These are phyloP conservation scores for Parascedosporium putredinis DNA, from an alignment of 2,329 filamentous ascomycete genomes.

Conservation along the genomic window DNA sequence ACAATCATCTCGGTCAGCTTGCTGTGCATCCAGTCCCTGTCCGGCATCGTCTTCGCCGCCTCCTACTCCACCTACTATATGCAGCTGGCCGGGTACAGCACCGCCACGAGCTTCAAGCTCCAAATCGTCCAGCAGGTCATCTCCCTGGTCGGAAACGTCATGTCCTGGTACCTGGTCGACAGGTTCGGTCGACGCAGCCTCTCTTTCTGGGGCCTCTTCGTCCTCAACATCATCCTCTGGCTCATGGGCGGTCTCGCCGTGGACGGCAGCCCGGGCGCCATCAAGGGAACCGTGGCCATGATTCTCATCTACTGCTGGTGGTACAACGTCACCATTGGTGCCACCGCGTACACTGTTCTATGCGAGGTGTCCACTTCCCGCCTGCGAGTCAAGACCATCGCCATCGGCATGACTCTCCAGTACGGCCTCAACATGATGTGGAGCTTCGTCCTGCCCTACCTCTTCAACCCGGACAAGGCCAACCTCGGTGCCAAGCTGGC, in stretches of 20 bases:
- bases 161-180: conserved; percentile 22
- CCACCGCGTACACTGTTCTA: conserved; percentile 24
- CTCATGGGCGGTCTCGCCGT: conserved; percentile 23
- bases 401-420: conserved; percentile 17
- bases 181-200: conserved; percentile 20
- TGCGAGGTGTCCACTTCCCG: conserved; percentile 24
- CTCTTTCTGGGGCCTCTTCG: conserved; percentile 20
- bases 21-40: conserved; percentile 22
- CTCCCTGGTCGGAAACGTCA: conserved; percentile 21
- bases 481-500: conserved; percentile 24
- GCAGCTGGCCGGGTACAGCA: conserved; percentile 27
- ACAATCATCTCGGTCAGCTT: conserved; percentile 22
- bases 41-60: conserved; percentile 23
- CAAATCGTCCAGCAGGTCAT: conserved; percentile 21
- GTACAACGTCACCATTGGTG: conserved; percentile 26
- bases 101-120: conserved; percentile 23
- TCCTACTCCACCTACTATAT: conserved; percentile 31
- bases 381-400: conserved; percentile 23
- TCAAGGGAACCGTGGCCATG: conserved; percentile 23
- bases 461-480: conserved; percentile 15
- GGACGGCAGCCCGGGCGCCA: conserved; percentile 6
- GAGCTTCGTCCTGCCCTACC: conserved; percentile 12
- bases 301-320: conserved; percentile 20
- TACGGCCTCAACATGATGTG: conserved; percentile 14
- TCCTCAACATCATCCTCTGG: conserved; percentile 28